A percentile compares a stretch with the other conserved stretches of the same genome.
phyloP scores from a whole-genome alignment of 169 alveolate genomes.

The Plasmodium gallinaceum region DNA sequence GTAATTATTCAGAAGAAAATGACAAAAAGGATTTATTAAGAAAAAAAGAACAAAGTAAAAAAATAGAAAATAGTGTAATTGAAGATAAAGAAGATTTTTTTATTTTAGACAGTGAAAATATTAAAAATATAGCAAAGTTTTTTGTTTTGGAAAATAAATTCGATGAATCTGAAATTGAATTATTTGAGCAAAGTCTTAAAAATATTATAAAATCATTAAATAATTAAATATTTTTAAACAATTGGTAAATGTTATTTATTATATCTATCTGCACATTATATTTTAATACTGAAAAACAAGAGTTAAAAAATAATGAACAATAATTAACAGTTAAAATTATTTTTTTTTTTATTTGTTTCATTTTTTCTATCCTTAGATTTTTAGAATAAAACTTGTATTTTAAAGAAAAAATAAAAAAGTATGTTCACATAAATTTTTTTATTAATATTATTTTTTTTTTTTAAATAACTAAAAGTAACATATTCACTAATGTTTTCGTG shows the following conservation, averaged over 20 bases:
- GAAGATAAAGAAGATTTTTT: constrained; percentile 34
- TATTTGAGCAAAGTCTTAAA: constrained; percentile 57
- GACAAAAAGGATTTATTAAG: not conserved
- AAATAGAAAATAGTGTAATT: not conserved
- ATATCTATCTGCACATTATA: not conserved
- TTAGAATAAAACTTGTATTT: not conserved
- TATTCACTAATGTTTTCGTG: not conserved
- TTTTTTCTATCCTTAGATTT: not conserved
- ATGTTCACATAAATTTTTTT: not conserved
- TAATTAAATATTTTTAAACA: constrained; percentile 11
- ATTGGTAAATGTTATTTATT: not conserved
- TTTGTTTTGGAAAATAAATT: constrained; percentile 23
- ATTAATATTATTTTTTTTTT: not conserved
- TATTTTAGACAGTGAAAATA: constrained; percentile 31
- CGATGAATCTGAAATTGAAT: constrained; percentile 18
- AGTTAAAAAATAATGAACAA: no score
- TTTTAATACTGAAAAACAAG: not conserved
- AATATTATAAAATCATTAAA: constrained; percentile 34
- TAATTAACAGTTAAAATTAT: no score
- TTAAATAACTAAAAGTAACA: not conserved
- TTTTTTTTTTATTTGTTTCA: not conserved
- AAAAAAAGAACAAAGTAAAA: constrained; percentile 7
- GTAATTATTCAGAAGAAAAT: constrained; percentile 33
- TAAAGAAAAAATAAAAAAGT: not conserved
- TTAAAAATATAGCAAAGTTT: constrained; percentile 30